Conservation (phyloP, 2,329 filamentous ascomycete species). For the Cladosporium colombiae region DNA sequence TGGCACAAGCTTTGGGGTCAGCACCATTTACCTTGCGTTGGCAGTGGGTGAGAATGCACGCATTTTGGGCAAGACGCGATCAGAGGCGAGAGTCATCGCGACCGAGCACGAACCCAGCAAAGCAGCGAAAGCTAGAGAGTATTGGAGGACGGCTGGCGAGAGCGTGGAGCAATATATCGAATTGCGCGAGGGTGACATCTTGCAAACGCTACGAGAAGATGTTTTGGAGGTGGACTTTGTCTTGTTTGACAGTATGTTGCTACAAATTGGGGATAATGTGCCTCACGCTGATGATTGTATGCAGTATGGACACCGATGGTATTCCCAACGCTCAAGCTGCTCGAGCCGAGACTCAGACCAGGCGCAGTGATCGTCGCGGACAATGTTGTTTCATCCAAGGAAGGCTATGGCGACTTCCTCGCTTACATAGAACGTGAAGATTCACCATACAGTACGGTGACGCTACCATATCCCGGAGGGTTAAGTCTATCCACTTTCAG, state of each 20-base stretch:
- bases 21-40: conserved; percentile 63
- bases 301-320: conserved; percentile 59
- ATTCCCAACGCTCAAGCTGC: conserved; percentile 52
- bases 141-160: conserved; percentile 57
- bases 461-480: conserved; percentile 52
- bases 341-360: conserved; percentile 47
- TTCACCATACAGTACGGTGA: conserved; percentile 54
- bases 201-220: conserved; percentile 55
- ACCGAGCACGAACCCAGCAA: conserved; percentile 62
- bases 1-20: conserved; percentile 63
- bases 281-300: not conserved
- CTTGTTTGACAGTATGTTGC: conserved; percentile 60
- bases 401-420: conserved; percentile 51
- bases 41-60: conserved; percentile 48
- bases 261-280: too few species aligned
- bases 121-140: conserved; percentile 48
- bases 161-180: conserved; percentile 56
- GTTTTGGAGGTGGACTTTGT: conserved; percentile 58
- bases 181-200: conserved; percentile 58
- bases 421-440: conserved; percentile 47
- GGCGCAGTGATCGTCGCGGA: conserved; percentile 55
- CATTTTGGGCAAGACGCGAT: conserved; percentile 26
- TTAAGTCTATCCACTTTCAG: conserved; percentile 43
- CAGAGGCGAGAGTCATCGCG: conserved; percentile 53
- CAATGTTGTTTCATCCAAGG: conserved; percentile 46